Base-by-base conservation (phyloP, 179 eudicot genomes). In the Vitellaria paradoxa region DNA sequence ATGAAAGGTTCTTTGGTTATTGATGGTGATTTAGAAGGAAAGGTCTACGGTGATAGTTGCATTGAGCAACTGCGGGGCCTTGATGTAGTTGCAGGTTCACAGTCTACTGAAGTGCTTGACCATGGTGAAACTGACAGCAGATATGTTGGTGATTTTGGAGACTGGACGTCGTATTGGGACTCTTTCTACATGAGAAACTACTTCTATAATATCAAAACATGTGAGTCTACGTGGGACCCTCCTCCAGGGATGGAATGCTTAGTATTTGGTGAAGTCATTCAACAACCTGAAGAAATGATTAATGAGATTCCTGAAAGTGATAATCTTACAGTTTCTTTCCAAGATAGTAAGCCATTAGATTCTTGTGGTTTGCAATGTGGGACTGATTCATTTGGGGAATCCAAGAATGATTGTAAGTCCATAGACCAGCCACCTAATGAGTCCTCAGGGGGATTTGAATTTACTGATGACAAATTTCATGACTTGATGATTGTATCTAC, bases 221-320 rank as follows among this genome's bases (percentile, higher is more conserved):
- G 84, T 21, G 92, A 85, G 72, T 90, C 91, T 21, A 91, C 94
- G 5, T 93, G 98, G 99, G 77, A 91, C 59, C 91, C 91, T 73
- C 99, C 99, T 74, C 82, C 85, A 53, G 97, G 93, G 71, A 88
- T 93, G 95, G 95, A 90, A 78, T 77, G 75, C 82, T 77, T 87
- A 62, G 89, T 68, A 26, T 77, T 57, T 81, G 76, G 68, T 76
- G 84, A 81, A 24, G n/a, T 49, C 72, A 70, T 71, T 63, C 65
- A 75, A 56, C 70, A 64, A 70, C 45, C 80, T 53, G 52, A 65
- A 72, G 85, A 79, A 53, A 79, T 81, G 68, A 81, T 78, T 72
- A 65, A 64, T 69, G 88, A 79, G 78, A 62, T 70, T 59, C 62
- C 81, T 66, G 81, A 76, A 62, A 30, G 42, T 65, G 59, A 81